Evolutionary conservation across 2,329 filamentous ascomycete genomes (phyloP), one percentile per base, ranked within the genome.

Genomic region (Nemania sp.): DNA sequence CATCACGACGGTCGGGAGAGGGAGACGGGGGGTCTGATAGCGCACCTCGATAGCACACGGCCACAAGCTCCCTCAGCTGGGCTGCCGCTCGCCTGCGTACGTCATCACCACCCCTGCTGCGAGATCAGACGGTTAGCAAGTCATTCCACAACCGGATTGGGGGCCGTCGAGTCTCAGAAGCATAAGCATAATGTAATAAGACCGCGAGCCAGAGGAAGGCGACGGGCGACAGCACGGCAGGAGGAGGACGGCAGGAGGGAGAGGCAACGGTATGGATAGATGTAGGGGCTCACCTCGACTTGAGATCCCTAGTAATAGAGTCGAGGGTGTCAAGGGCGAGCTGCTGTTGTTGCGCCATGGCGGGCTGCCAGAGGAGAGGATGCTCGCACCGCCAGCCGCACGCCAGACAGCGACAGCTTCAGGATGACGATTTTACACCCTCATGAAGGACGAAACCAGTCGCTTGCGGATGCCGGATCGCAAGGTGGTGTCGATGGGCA

Each of bases 291-390:
- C 69, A 86, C 83, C 81, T 82, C 61, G 83, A 84, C 67, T 80
- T 81, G 35, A 86, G 76, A 64, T 85, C 83, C 64, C 81, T 81
- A 13, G 80, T 78, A 63, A 85, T 78, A 56, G 78, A 76, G 57
- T 87, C 83, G 55, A 86, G 79, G 66, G 79, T 79, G 74, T 83
- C 81, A 59, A 85, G 76, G 67, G 83, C 81, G 71, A 84, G 76
- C 69, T 81, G 79, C 67, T 82, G 68, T 71, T 81, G 79, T 69
- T 82, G 68, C 71, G 74, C 73, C 72, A 77, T 77, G 65, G 66
- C 67, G 68, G 73, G 67, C 67, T 53, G 37, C 54, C 42, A 32
- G 35, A 29, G 58, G 43, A 17, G 17, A 47, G 20, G 15, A 50
- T 37, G 35, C 13, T 48, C 39, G 52, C 59, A 32, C 63, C 64